Conservation (phyloP, 208 protist species). For the Trypanosoma mega region DNA sequence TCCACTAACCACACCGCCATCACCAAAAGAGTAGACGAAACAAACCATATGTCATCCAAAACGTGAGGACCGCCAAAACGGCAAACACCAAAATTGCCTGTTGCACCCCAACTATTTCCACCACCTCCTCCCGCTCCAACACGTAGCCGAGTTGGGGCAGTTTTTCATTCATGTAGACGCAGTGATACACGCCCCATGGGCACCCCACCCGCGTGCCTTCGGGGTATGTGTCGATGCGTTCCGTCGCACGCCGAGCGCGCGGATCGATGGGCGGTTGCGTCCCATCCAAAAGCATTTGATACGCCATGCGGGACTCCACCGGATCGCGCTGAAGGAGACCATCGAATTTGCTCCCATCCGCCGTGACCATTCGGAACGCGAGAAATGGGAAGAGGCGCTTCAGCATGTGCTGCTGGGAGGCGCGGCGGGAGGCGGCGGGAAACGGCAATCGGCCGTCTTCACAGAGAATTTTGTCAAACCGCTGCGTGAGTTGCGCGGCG, state of each 20-base stretch:
- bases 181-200: conserved; percentile 85
- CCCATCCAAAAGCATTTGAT: conserved; percentile 74
- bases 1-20: background rate
- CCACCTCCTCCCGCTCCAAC: conserved; percentile 46
- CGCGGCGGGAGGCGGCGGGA: conserved; percentile 38
- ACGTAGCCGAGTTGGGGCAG: conserved; percentile 64
- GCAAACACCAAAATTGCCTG: conserved; percentile 43
- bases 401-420: conserved; percentile 38
- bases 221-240: conserved; percentile 75
- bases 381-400: conserved; percentile 66
- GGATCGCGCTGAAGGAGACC: conserved; percentile 69
- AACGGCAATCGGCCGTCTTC: conserved; percentile 84
- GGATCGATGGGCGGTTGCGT: conserved; percentile 76
- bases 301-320: conserved; percentile 85
- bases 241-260: conserved; percentile 68
- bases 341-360: conserved; percentile 67
- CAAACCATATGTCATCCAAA: conserved; percentile 36
- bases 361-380: conserved; percentile 54
- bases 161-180: conserved; percentile 80
- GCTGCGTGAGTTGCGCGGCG: conserved; percentile 28
- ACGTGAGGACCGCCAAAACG: conserved; percentile 28
- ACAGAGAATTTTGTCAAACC: conserved; percentile 77
- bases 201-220: conserved; percentile 53
- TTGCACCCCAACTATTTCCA: conserved; percentile 61
- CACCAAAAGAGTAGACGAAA: conserved; percentile 41